Percentiles rank a stretch among this genome's conserved stretches.
Evolutionary conservation across 768 basidiomycete species (phyloP).

Genomic region (Suillus brevipes): DNA sequence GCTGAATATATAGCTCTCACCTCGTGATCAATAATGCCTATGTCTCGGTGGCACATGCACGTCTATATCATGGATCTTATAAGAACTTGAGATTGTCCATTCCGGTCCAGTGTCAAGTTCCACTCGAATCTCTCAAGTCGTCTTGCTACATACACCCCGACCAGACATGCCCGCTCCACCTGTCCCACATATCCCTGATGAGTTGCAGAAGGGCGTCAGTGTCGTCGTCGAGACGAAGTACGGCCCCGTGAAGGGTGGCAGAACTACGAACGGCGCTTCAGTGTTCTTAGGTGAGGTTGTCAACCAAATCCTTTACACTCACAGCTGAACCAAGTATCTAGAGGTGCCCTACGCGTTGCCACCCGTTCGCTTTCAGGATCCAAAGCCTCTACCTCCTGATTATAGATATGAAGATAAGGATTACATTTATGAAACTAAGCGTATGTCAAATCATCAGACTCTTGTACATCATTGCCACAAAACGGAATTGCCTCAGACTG

Average conservation of each 20-base stretch:
- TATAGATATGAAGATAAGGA: slow-evolving; percentile 61
- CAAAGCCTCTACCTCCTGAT: slow-evolving; percentile 50
- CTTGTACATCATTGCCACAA: neutral
- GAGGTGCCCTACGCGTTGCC: slow-evolving; percentile 76
- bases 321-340: slow-evolving; percentile 5
- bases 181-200: slow-evolving; percentile 53
- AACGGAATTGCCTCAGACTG: slow-evolving; percentile 41
- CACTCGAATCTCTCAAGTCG: neutral
- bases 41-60: neutral
- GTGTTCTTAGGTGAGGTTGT: slow-evolving; percentile 58
- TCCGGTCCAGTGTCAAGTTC: neutral
- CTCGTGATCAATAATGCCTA: neutral
- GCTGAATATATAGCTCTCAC: slow-evolving; percentile 4
- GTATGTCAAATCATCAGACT: slow-evolving; percentile 36
- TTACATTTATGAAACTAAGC: slow-evolving; percentile 58
- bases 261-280: slow-evolving; percentile 58
- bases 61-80: slow-evolving; percentile 2
- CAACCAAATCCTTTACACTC: neutral
- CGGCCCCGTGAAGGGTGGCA: slow-evolving; percentile 58
- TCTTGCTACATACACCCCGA: neutral
- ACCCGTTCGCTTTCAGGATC: slow-evolving; percentile 64
- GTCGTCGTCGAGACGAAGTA: slow-evolving; percentile 54
- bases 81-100: neutral
- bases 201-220: slow-evolving; percentile 44
- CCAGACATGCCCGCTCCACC: slow-evolving; percentile 1